Evolutionary conservation across 495 filamentous ascomycete species (phyloP).

Genomic region (Achaetomiella virescens): DNA sequence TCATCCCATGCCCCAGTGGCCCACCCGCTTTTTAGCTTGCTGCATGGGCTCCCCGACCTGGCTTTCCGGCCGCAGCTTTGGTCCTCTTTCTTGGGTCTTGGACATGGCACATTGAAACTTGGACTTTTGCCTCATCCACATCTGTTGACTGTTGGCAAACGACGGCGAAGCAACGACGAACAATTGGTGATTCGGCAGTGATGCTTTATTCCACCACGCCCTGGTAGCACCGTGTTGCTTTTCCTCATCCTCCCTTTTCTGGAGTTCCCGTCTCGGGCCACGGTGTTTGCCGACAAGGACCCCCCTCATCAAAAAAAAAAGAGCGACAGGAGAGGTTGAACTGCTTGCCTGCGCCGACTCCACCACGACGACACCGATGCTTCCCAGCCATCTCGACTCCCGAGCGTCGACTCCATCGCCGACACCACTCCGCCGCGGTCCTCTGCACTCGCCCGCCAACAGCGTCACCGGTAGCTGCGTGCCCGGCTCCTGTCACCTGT

Average conservation of each 20-base stretch:
- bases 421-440: slow-evolving; percentile 7
- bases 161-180: background rate
- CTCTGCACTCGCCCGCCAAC: slow-evolving; percentile 12
- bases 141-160: background rate
- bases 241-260: slow-evolving; percentile 2
- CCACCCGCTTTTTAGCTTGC: too few species aligned
- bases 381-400: slow-evolving; percentile 33
- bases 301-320: slow-evolving; percentile 23
- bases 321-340: slow-evolving; percentile 31
- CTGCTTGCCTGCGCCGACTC: slow-evolving; percentile 24
- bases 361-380: slow-evolving; percentile 29
- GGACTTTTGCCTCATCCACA: background rate
- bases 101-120: background rate
- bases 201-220: background rate
- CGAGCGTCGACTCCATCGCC: slow-evolving; percentile 29
- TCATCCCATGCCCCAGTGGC: background rate
- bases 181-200: background rate
- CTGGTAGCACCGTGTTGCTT: slow-evolving; percentile 1
- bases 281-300: slow-evolving; percentile 19
- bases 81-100: background rate
- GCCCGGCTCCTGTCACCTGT: slow-evolving; percentile 7
- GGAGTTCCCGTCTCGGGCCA: slow-evolving; percentile 9
- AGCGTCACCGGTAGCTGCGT: slow-evolving; percentile 10
- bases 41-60: background rate
- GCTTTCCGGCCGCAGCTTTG: background rate